phyloP scores from a whole-genome alignment of 345 rosid species.

The Clarkia xantiana region DNA sequence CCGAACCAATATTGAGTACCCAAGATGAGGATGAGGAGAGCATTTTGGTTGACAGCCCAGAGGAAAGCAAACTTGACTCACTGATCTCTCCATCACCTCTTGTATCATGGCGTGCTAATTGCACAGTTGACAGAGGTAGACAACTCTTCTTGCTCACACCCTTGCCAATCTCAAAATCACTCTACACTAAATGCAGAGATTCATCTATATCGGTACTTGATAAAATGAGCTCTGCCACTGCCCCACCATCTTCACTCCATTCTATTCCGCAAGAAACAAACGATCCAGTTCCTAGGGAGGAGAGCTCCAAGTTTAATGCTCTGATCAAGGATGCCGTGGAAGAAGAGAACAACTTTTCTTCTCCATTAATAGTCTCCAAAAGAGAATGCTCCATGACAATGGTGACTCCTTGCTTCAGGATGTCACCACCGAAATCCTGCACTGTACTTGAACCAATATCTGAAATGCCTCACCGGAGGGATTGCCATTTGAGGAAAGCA shows the following conservation, averaged over 20 bases:
- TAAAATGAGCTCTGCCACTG: conserved; percentile 18
- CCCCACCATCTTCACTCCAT: conserved; percentile 17
- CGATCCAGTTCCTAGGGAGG: conserved; percentile 2
- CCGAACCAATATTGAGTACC: conserved; percentile 15
- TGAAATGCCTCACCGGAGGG: conserved; percentile 19
- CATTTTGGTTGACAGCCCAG: conserved; percentile 49
- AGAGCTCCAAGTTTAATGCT: conserved; percentile 1
- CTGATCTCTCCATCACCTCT: conserved; percentile 90
- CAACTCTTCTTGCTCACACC: conserved; percentile 82
- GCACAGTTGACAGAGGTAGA: conserved; percentile 45
- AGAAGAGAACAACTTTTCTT: conserved; percentile 16
- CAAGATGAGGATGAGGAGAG: conserved; percentile 17
- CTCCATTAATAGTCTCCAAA: conserved; percentile 26
- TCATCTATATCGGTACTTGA: conserved; percentile 21
- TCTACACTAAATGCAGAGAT: conserved; percentile 31
- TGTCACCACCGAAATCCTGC: conserved; percentile 79
- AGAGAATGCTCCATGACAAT: conserved; percentile 28
- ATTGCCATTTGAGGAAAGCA: conserved; percentile 21
- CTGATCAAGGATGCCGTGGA: conserved; percentile 15
- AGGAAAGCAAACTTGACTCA: conserved; percentile 24
- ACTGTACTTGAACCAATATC: conserved; percentile 45
- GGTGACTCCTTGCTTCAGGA: conserved; percentile 61
- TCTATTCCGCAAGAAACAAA: conserved; percentile 21
- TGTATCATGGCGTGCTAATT: conserved; percentile 67
- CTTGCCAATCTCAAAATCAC: conserved; percentile 44